These are phyloP conservation scores for Lumnitzera littorea DNA, from an alignment of 345 rosid species.

Conservation along the genomic window DNA sequence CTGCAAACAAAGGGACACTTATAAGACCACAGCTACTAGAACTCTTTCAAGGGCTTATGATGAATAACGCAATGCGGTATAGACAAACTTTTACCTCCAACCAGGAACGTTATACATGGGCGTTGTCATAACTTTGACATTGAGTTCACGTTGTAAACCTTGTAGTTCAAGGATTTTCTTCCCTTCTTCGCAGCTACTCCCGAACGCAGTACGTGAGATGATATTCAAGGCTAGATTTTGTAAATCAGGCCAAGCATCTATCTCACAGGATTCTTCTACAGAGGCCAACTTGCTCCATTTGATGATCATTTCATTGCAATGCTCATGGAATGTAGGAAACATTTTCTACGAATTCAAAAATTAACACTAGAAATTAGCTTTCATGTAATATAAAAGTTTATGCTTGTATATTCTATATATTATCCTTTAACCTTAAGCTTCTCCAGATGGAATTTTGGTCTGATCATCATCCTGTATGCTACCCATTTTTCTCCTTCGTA, in stretches of 20 bases:
- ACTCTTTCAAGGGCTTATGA: too few species aligned
- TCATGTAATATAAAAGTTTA: neutral
- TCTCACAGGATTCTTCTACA: constrained; percentile 11
- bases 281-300: constrained; percentile 15
- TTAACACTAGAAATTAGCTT: too few species aligned
- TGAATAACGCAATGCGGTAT: too few species aligned
- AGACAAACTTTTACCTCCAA: constrained; percentile 22
- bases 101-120: constrained; percentile 19
- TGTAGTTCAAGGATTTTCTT: constrained; percentile 26
- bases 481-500: constrained; percentile 12
- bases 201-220: constrained; percentile 39
- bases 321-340: constrained; percentile 15
- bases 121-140: neutral
- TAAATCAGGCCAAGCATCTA: constrained; percentile 33
- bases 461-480: constrained; percentile 9
- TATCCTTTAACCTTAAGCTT: constrained; percentile 13
- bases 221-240: constrained; percentile 23
- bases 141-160: constrained; percentile 4
- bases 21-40: too few species aligned
- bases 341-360: constrained; percentile 12
- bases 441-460: constrained; percentile 13
- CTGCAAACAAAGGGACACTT: neutral
- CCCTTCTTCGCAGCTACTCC: constrained; percentile 37
- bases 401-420: constrained; percentile 2
- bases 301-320: constrained; percentile 22